Percentiles rank a stretch among this genome's conserved stretches.
These are phyloP conservation scores for Mallotus nudiflorus DNA, from an alignment of 345 rosid genomes.

Conservation along the genomic window DNA sequence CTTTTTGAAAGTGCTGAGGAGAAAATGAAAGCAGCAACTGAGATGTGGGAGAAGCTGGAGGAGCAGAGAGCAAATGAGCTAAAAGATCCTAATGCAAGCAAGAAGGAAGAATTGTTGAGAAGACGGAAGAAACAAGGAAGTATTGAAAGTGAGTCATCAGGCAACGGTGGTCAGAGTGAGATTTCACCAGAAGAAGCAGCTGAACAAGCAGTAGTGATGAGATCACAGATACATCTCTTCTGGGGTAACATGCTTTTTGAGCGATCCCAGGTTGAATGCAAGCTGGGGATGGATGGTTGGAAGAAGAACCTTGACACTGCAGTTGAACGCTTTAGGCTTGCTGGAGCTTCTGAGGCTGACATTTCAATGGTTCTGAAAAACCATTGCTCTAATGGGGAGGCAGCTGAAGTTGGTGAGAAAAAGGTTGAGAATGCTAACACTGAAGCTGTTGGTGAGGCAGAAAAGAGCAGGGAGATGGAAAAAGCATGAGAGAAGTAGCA, in stretches of 20 bases:
- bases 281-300: slow-evolving; percentile 72
- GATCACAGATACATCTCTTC: slow-evolving; percentile 96
- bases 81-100: slow-evolving; percentile 66
- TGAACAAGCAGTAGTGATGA: slow-evolving; percentile 93
- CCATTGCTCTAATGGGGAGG: slow-evolving; percentile 74
- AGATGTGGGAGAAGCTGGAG: slow-evolving; percentile 98
- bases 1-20: slow-evolving; percentile 84
- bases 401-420: slow-evolving; percentile 32
- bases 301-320: slow-evolving; percentile 75
- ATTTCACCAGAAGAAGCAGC: slow-evolving; percentile 82
- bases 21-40: slow-evolving; percentile 91
- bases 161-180: slow-evolving; percentile 41
- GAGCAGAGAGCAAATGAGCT: slow-evolving; percentile 67
- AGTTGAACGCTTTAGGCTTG: slow-evolving; percentile 81
- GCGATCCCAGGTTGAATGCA: slow-evolving; percentile 97
- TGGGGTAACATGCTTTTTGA: slow-evolving; percentile 99
- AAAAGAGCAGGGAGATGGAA: slow-evolving; percentile 29
- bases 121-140: slow-evolving; percentile 74
- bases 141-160: slow-evolving; percentile 46
- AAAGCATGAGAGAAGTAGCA: slow-evolving; percentile 27
- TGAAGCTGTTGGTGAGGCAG: slow-evolving; percentile 23
- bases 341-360: slow-evolving; percentile 89
- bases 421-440: slow-evolving; percentile 27
- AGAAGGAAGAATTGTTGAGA: slow-evolving; percentile 72
- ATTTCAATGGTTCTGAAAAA: slow-evolving; percentile 76